Evolutionary conservation across 495 filamentous ascomycete genomes (phyloP).

Genomic region (Podospora pseudopauciseta): DNA sequence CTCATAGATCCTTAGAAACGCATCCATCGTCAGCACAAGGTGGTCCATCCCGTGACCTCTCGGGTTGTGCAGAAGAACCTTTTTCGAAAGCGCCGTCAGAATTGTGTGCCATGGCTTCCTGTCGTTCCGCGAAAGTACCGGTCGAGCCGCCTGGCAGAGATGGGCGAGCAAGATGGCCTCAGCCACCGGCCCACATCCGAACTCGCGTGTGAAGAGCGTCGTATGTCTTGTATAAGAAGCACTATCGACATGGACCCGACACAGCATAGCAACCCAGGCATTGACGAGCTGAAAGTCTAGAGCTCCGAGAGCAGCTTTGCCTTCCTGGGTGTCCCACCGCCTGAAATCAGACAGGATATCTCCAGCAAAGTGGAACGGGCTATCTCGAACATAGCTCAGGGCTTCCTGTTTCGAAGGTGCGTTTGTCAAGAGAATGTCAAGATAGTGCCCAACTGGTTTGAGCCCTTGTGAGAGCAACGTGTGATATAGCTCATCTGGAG

Average conservation of each 20-base stretch:
- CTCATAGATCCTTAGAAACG: constrained; percentile 23
- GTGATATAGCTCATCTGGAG: constrained; percentile 35
- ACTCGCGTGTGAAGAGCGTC: background rate
- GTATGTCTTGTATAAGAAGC: background rate
- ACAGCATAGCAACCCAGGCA: constrained; percentile 41
- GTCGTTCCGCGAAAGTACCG: constrained; percentile 12
- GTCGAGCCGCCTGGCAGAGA: constrained; percentile 14
- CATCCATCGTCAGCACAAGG: constrained; percentile 15
- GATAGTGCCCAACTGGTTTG: constrained; percentile 33
- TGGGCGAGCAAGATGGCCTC: constrained; percentile 24
- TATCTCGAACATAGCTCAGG: constrained; percentile 38
- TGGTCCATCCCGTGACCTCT: constrained; percentile 7
- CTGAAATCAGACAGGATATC: constrained; percentile 14
- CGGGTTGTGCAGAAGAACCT: constrained; percentile 17
- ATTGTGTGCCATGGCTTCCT: constrained; percentile 28
- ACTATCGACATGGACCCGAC: constrained; percentile 23
- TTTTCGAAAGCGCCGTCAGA: constrained; percentile 23
- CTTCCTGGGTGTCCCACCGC: background rate
- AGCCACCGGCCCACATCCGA: constrained; percentile 7
- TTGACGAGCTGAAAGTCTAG: constrained; percentile 30
- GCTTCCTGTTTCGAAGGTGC: constrained; percentile 31
- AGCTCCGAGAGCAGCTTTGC: background rate
- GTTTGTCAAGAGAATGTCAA: constrained; percentile 34
- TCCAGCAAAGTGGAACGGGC: constrained; percentile 17
- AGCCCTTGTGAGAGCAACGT: constrained; percentile 37